Conservation (phyloP, 2,329 filamentous ascomycete genomes). For the Aspergillus fijiensis region DNA sequence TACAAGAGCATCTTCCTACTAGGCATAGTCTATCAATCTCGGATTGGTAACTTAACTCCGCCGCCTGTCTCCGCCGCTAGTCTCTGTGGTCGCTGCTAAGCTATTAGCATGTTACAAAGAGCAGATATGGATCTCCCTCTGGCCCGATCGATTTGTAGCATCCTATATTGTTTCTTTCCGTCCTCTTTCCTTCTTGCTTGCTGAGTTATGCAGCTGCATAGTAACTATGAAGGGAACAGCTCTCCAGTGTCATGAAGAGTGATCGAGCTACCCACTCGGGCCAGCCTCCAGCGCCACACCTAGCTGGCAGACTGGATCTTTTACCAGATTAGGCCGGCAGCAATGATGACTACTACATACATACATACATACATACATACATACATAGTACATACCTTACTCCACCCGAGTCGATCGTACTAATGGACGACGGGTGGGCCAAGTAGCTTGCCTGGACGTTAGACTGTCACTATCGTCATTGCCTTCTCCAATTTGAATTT, state of each 20-base stretch:
- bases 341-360: neutral
- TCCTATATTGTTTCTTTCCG: neutral
- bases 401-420: constrained; percentile 3
- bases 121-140: neutral
- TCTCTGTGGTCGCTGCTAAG: neutral
- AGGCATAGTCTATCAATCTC: neutral
- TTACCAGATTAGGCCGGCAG: neutral
- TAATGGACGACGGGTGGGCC: constrained; percentile 3
- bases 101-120: neutral
- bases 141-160: neutral
- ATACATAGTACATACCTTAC: neutral
- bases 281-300: neutral
- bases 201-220: neutral
- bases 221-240: neutral
- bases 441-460: neutral
- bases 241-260: neutral
- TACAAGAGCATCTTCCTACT: neutral
- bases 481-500: neutral
- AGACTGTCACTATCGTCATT: neutral
- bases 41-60: neutral
- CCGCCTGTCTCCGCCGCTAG: neutral
- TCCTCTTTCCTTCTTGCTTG: neutral
- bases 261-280: neutral
- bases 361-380: no score
- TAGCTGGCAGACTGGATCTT: neutral